A percentile compares a stretch with the other conserved stretches of the same genome.
Evolutionary conservation across 768 basidiomycete species (phyloP).

Genomic region (Punctularia strigosozonata): DNA sequence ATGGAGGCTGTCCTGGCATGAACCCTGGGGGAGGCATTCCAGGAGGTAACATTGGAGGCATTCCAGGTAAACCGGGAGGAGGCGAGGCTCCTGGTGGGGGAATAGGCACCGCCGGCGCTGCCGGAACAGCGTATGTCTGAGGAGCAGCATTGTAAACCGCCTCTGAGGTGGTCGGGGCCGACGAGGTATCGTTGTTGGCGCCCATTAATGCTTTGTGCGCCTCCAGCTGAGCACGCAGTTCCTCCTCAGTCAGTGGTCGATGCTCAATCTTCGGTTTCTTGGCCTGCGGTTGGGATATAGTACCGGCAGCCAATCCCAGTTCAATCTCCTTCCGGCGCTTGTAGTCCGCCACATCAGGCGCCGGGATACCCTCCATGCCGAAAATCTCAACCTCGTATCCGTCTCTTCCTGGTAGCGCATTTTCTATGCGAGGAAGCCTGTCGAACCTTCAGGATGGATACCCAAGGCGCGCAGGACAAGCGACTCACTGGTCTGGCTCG

Average conservation of each 20-base stretch:
- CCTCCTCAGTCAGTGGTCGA: conserved; percentile 65
- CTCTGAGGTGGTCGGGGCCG: conserved; percentile 29
- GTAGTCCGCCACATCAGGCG: conserved; percentile 90
- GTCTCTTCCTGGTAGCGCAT: conserved; percentile 91
- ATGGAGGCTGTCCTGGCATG: conserved; percentile 20
- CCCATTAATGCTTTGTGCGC: conserved; percentile 94
- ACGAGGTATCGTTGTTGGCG: conserved; percentile 22
- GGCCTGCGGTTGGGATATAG: conserved; percentile 68
- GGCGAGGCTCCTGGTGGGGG: conserved; percentile 21
- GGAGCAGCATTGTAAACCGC: conserved; percentile 68
- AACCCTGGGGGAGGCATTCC: conserved; percentile 9
- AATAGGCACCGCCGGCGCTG: conserved; percentile 18
- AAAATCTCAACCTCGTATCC: conserved; percentile 99
- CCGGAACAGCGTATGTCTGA: conserved; percentile 47
- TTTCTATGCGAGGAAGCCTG: conserved; percentile 84
- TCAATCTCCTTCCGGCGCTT: conserved; percentile 93
- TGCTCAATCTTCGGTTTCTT: conserved; percentile 80
- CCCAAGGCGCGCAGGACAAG: background rate
- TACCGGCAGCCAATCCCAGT: conserved; percentile 71
- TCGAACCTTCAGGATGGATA: conserved; percentile 1
- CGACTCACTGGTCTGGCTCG: conserved; percentile 65
- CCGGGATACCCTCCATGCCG: conserved; percentile 97
- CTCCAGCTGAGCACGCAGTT: conserved; percentile 74
- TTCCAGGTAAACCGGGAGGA: conserved; percentile 30
- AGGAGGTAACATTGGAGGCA: conserved; percentile 18